Evolutionary conservation across 1,284 basidiomycete species (phyloP).

Genomic region (Heterobasidion parviporum): DNA sequence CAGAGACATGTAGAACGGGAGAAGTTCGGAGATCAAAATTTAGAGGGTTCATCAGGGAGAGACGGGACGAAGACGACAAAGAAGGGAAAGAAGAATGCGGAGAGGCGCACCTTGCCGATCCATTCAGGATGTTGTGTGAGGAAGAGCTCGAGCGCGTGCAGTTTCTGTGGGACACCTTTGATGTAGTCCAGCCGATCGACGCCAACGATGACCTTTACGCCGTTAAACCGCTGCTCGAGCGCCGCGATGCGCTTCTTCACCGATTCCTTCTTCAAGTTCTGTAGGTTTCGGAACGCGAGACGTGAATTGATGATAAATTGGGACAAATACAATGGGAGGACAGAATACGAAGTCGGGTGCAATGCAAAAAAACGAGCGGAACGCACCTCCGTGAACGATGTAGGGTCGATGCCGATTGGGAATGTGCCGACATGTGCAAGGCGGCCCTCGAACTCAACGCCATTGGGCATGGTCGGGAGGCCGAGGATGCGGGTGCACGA

Average conservation of each 20-base stretch:
- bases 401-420: constrained; percentile 97
- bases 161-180: constrained; percentile 98
- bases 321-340: not conserved
- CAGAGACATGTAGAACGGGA: no score
- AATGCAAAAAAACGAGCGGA: not conserved
- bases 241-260: constrained; percentile 77
- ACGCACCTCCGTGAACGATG: constrained; percentile 77
- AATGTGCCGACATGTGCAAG: constrained; percentile 97
- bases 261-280: constrained; percentile 73
- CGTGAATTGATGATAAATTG: not conserved
- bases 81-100: not conserved
- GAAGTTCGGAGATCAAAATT: no score
- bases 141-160: constrained; percentile 96
- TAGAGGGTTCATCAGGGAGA: not conserved
- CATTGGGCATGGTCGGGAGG: constrained; percentile 96
- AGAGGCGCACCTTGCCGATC: constrained; percentile 79
- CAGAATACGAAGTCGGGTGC: not conserved
- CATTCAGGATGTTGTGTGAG: constrained; percentile 96
- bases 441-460: constrained; percentile 92
- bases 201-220: constrained; percentile 96
- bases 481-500: constrained; percentile 96
- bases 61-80: constrained; percentile 1
- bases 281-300: constrained; percentile 4
- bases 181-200: constrained; percentile 98
- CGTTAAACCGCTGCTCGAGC: constrained; percentile 86